Conservation (phyloP, 192 early-diverging fungal genomes). For the Rhizophagus prolifer region DNA sequence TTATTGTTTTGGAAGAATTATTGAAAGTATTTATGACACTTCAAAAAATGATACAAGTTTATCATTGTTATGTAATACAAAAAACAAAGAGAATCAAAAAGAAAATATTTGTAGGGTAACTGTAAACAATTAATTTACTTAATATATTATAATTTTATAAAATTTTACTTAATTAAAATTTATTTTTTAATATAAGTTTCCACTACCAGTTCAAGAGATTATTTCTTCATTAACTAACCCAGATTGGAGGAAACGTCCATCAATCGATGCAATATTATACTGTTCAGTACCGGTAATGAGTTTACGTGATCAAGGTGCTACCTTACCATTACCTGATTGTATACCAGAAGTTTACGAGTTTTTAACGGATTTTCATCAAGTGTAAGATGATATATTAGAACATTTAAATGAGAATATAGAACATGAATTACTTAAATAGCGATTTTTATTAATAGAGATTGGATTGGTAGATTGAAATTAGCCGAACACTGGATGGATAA, state of each 20-base stretch:
- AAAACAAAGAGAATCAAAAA: background rate
- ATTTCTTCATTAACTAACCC: constrained; percentile 42
- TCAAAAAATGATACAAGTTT: constrained; percentile 27
- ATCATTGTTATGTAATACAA: constrained; percentile 24
- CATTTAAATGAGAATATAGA: background rate
- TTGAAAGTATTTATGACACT: constrained; percentile 47
- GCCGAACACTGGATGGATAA: constrained; percentile 24
- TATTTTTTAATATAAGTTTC: constrained; percentile 38
- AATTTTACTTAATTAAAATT: background rate
- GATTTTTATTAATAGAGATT: constrained; percentile 14
- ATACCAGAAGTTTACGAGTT: constrained; percentile 62
- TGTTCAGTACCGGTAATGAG: constrained; percentile 50
- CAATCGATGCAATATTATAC: constrained; percentile 48
- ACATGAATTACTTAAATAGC: background rate
- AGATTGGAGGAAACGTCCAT: constrained; percentile 50
- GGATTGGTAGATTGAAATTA: constrained; percentile 21
- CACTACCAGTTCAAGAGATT: constrained; percentile 44
- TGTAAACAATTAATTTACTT: no score
- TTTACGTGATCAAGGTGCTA: constrained; percentile 37
- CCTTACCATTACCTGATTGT: constrained; percentile 46
- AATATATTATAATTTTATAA: no score
- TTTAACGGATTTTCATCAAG: constrained; percentile 48
- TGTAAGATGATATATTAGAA: constrained; percentile 35
- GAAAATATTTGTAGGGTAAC: background rate
- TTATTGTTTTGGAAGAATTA: constrained; percentile 48